These are phyloP conservation scores for Vanrija sp. DNA, from an alignment of 1,284 basidiomycete species.

Conservation along the genomic window DNA sequence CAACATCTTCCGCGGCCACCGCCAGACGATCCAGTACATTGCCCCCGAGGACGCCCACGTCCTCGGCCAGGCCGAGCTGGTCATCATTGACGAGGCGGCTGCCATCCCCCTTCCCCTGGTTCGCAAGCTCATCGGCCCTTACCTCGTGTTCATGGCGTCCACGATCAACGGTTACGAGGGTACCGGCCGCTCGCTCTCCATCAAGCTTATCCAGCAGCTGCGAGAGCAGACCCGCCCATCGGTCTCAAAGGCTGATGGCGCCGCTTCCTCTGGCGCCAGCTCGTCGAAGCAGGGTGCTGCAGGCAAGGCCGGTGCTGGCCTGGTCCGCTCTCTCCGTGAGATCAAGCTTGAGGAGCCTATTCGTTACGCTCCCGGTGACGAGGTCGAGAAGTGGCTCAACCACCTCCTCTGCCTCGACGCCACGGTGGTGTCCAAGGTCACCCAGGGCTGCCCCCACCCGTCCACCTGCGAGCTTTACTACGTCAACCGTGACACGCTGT, in stretches of 20 bases:
- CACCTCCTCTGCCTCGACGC: slow-evolving; percentile 87
- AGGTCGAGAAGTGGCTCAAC: slow-evolving; percentile 94
- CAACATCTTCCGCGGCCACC: slow-evolving; percentile 87
- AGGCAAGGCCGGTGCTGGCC: slow-evolving; percentile 43
- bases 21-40: slow-evolving; percentile 97
- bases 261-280: slow-evolving; percentile 27
- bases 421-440: slow-evolving; percentile 61
- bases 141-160: slow-evolving; percentile 96
- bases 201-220: slow-evolving; percentile 96
- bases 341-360: slow-evolving; percentile 95
- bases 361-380: slow-evolving; percentile 82
- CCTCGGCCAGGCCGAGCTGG: slow-evolving; percentile 93
- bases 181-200: slow-evolving; percentile 91
- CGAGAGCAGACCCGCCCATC: slow-evolving; percentile 72
- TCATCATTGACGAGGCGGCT: slow-evolving; percentile 98
- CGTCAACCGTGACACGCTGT: slow-evolving; percentile 92
- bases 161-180: slow-evolving; percentile 99
- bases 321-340: slow-evolving; percentile 78
- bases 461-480: slow-evolving; percentile 92
- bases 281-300: slow-evolving; percentile 41
- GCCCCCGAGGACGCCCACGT: slow-evolving; percentile 97
- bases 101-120: slow-evolving; percentile 96
- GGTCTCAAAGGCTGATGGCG: slow-evolving; percentile 54
- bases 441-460: slow-evolving; percentile 86
- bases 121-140: slow-evolving; percentile 90